These are phyloP conservation scores for Gyromitra esculenta DNA, from an alignment of 2,329 filamentous ascomycete genomes.

Conservation along the genomic window DNA sequence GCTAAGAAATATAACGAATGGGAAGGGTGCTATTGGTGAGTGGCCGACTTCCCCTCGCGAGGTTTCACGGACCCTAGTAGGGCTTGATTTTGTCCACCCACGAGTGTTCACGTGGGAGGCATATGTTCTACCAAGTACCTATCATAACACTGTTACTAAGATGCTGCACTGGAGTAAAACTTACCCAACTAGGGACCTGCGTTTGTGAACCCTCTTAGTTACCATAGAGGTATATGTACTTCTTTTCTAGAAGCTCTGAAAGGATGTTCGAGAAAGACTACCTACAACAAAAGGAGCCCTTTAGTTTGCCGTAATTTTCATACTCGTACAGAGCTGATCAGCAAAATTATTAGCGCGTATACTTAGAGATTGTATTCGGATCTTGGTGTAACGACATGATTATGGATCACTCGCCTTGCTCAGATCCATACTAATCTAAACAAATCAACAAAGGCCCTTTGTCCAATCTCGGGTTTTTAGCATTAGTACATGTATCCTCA, in stretches of 20 bases:
- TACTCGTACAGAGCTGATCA: neutral
- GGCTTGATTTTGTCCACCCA: neutral
- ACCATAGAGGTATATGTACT: neutral
- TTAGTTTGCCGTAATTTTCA: neutral
- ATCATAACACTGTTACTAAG: neutral
- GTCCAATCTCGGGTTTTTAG: neutral
- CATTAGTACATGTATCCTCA: neutral
- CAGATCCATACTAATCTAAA: neutral
- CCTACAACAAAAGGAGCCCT: neutral
- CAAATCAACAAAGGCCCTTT: neutral
- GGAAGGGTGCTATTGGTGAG: neutral
- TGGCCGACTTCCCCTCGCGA: neutral
- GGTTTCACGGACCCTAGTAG: neutral
- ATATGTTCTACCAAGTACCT: neutral
- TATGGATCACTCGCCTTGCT: neutral
- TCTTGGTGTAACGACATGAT: neutral
- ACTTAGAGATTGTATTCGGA: neutral
- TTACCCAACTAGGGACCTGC: neutral
- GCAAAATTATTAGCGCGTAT: neutral
- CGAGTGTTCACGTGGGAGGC: neutral
- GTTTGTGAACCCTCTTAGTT: neutral
- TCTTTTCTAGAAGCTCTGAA: neutral
- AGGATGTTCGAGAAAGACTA: neutral
- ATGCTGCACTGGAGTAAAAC: neutral
- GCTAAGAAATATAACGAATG: conserved; percentile 1